Conservation (phyloP, 129 eudicot genomes). For the Lactuca sativa region DNA sequence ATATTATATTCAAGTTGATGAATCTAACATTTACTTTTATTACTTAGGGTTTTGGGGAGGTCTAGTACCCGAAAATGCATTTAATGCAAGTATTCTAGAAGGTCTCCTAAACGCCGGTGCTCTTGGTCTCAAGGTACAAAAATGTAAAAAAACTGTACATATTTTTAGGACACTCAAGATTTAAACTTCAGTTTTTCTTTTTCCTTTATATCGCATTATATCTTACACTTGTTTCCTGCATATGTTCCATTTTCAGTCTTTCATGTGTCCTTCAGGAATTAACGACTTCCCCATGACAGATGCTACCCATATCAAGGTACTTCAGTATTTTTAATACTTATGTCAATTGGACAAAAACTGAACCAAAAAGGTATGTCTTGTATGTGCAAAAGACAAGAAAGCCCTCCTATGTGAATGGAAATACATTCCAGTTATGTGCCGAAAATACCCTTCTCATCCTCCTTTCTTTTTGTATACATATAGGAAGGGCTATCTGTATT, state of each 20-base stretch:
- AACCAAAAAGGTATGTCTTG: too few species aligned
- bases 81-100: conserved; percentile 65
- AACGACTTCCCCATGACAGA: conserved; percentile 98
- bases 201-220: neutral
- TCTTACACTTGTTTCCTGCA: conserved; percentile 6
- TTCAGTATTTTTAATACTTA: neutral
- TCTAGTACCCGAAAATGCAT: conserved; percentile 95
- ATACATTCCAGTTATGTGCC: neutral
- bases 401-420: too few species aligned
- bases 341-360: too few species aligned
- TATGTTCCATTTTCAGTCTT: conserved; percentile 57
- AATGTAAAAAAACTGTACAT: neutral
- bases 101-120: conserved; percentile 81
- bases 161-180: neutral
- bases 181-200: neutral
- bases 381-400: too few species aligned
- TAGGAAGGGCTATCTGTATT: conserved; percentile 77
- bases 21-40: conserved; percentile 9
- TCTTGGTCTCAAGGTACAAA: conserved; percentile 87
- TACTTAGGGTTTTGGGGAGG: conserved; percentile 97
- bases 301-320: conserved; percentile 85
- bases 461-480: conserved; percentile 8
- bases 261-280: conserved; percentile 98
- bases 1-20: neutral
- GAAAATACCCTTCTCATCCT: neutral